These are phyloP conservation scores for Orbilia javanica DNA, from an alignment of 2,329 filamentous ascomycete species.

Conservation along the genomic window DNA sequence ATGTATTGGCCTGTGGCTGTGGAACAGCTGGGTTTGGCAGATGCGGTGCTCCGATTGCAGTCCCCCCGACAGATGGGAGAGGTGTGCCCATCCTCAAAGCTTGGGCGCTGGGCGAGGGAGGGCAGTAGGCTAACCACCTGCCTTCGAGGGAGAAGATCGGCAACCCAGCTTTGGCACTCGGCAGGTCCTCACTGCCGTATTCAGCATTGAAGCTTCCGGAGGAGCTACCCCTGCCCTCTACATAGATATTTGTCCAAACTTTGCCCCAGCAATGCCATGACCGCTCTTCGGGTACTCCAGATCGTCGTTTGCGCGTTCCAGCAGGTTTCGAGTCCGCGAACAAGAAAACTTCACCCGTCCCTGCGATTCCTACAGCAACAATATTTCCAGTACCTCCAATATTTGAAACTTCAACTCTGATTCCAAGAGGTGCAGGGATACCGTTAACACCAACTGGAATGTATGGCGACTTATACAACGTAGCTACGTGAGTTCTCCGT, in stretches of 20 bases:
- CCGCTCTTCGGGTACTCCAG: conserved; percentile 53
- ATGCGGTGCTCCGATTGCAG: conserved; percentile 73
- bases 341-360: conserved; percentile 62
- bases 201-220: conserved; percentile 62
- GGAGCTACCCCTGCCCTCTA: conserved; percentile 69
- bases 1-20: conserved; percentile 75
- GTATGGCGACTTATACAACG: conserved; percentile 61
- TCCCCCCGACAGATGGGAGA: conserved; percentile 76
- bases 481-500: conserved; percentile 60
- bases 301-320: conserved; percentile 45
- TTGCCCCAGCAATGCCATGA: conserved; percentile 81
- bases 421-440: conserved; percentile 59
- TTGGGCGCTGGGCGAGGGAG: conserved; percentile 67
- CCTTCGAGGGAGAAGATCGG: conserved; percentile 78
- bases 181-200: conserved; percentile 63
- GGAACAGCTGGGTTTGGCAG: conserved; percentile 74
- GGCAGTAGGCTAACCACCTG: conserved; percentile 83
- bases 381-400: conserved; percentile 58
- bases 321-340: conserved; percentile 58
- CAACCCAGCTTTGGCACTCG: conserved; percentile 67
- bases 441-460: conserved; percentile 60
- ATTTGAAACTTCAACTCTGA: conserved; percentile 61
- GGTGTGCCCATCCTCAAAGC: conserved; percentile 72
- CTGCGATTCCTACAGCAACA: conserved; percentile 61
- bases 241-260: conserved; percentile 88